Conservation (phyloP, 192 early-diverging fungal species). For the Linnemannia exigua region DNA sequence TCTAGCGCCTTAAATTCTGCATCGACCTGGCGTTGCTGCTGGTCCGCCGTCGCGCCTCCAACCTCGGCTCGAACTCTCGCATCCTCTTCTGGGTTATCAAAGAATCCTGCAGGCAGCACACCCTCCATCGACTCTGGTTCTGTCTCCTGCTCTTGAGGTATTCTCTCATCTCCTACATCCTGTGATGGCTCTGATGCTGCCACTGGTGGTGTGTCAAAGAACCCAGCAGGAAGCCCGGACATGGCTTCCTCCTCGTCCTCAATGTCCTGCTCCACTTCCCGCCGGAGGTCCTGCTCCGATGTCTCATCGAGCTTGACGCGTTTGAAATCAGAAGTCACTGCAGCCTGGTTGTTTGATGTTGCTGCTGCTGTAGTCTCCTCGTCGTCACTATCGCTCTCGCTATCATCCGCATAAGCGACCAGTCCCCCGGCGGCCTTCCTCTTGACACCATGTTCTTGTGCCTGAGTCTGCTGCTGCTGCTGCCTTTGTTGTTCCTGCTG, state of each 20-base stretch:
- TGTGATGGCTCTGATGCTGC: not conserved
- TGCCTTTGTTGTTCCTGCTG: too few relatives aligned
- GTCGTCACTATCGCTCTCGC: slow-evolving; percentile 45
- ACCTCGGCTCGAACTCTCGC: slow-evolving; percentile 55
- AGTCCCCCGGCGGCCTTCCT: slow-evolving; percentile 50
- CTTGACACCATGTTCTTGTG: slow-evolving; percentile 38
- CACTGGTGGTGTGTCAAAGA: slow-evolving; percentile 54
- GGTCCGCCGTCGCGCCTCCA: slow-evolving; percentile 48
- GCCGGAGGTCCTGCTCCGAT: slow-evolving; percentile 29
- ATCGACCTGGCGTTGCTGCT: slow-evolving; percentile 48
- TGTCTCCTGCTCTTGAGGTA: not conserved
- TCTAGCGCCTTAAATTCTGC: slow-evolving; percentile 44
- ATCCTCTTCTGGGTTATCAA: slow-evolving; percentile 65
- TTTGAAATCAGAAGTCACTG: slow-evolving; percentile 30
- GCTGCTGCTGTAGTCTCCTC: slow-evolving; percentile 22
- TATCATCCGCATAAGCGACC: slow-evolving; percentile 47
- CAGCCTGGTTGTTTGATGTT: not conserved
- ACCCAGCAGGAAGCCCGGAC: slow-evolving; percentile 60
- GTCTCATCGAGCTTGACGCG: slow-evolving; percentile 28
- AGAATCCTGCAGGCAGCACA: slow-evolving; percentile 66
- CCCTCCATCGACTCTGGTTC: slow-evolving; percentile 41
- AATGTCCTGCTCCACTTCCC: slow-evolving; percentile 30
- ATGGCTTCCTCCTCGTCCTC: slow-evolving; percentile 52
- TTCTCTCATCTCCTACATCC: too few relatives aligned
- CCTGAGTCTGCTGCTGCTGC: slow-evolving; percentile 24